These are phyloP conservation scores for Amanita pseudoporphyria DNA, from an alignment of 768 basidiomycete genomes.

Conservation along the genomic window DNA sequence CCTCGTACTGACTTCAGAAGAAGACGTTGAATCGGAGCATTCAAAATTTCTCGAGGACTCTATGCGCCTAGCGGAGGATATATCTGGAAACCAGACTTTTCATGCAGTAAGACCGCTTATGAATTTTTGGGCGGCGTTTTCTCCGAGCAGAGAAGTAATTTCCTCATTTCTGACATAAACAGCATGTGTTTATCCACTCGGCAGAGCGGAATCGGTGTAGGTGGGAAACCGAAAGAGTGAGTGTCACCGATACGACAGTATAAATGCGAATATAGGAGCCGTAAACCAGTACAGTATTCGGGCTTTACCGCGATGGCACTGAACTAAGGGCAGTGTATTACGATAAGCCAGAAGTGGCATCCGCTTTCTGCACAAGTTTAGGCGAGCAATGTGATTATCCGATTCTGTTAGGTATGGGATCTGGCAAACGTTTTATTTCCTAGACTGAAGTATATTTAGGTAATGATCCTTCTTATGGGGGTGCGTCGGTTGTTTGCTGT, in stretches of 20 bases:
- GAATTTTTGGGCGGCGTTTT: constrained; percentile 77
- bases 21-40: constrained; percentile 48
- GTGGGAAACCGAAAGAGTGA: constrained; percentile 62
- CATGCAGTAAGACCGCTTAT: constrained; percentile 64
- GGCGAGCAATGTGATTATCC: constrained; percentile 65
- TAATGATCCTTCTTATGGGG: constrained; percentile 74
- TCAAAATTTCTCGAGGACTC: constrained; percentile 62
- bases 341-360: constrained; percentile 53
- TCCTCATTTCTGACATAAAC: neutral
- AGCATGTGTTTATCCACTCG: neutral
- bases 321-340: constrained; percentile 70
- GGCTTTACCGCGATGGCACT: constrained; percentile 70
- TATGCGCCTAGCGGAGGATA: constrained; percentile 51
- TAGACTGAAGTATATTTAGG: constrained; percentile 25
- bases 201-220: constrained; percentile 64
- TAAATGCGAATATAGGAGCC: neutral
- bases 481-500: constrained; percentile 25
- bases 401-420: constrained; percentile 52
- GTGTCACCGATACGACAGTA: constrained; percentile 9
- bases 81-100: constrained; percentile 69
- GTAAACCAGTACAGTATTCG: constrained; percentile 54
- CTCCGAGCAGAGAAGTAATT: constrained; percentile 61
- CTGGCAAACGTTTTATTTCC: constrained; percentile 3
- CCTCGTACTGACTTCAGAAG: neutral
- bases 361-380: constrained; percentile 57